Base-by-base conservation (phyloP, 2,329 filamentous ascomycete species). In the Nemania sp. region DNA sequence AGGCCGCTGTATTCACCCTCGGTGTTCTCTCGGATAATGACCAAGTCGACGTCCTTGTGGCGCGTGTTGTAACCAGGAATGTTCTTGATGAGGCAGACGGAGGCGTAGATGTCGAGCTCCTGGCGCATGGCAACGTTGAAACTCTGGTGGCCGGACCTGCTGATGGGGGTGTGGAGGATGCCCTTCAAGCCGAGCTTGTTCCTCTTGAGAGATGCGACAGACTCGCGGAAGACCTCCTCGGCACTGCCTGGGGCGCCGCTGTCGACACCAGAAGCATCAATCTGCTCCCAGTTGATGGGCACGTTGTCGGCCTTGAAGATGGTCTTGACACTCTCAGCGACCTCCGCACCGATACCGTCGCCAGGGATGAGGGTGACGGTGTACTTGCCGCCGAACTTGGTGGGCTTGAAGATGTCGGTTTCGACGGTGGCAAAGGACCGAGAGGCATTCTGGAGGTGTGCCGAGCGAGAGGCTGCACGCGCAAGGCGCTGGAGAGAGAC, bases 251-350 rank as follows among this genome's bases (percentile, higher is more conserved):
- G 74, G 77, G 87, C 85, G 73, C 90, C 90, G 62, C 89, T 87
- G 76, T 94, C 91, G 68, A 98, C 85, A 78, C 95, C 95, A 29
- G 91, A 92, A 48, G 97, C 94, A 76, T 97, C 93, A 72, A 99
- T 86, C 83, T 98, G 93, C 81, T 99, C 95, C 94, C 95, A 98
- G 80, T 97, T 92, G 73, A 99, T 89, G 74, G 95, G 95, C 55
- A 97, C 94, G 77, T 97, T 98, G 84, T 98, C 94, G 77, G 94
- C 93, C 87, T 97, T 98, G 89, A 98, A 98, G 79, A 99, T 90
- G 70, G 94, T 96, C 89, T 97, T 97, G 78, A 99, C 94, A 66
- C 92, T 95, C 82, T 98, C 93, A 73, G 94, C 92, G 65, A 98
- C 93, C 82, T 99, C 95, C 78, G 92, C 91, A 79, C 95, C 95